Percentiles rank a stretch among this genome's conserved stretches.
Conservation (phyloP, 805 yeast genomes). For the Kazachstania viticola region DNA sequence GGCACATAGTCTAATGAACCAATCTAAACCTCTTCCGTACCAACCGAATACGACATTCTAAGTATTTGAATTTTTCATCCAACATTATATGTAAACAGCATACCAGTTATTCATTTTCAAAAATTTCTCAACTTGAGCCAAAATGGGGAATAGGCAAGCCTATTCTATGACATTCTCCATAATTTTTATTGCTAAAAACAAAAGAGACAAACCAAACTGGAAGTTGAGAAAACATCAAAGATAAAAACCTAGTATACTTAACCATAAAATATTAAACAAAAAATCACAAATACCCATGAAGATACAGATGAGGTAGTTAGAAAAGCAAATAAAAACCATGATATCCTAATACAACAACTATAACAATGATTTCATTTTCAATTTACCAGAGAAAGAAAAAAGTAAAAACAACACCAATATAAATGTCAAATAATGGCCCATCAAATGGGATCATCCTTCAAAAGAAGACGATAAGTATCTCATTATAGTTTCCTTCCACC, state of each 20-base stretch:
- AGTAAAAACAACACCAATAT: background rate
- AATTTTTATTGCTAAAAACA: background rate
- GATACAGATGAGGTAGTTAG: background rate
- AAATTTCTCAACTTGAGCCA: background rate
- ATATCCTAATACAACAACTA: background rate
- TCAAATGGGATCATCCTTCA: background rate
- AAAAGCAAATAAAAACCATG: background rate
- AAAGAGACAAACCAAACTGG: background rate
- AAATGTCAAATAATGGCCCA: background rate
- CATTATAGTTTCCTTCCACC: slow-evolving; percentile 5
- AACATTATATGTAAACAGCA: background rate
- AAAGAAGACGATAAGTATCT: slow-evolving; percentile 3
- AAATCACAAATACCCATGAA: background rate
- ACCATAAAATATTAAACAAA: background rate
- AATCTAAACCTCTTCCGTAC: background rate
- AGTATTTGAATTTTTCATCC: background rate
- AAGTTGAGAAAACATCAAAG: background rate
- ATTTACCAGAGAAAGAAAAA: background rate
- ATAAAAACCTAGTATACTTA: background rate
- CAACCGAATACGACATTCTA: background rate
- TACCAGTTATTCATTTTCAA: background rate
- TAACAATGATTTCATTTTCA: background rate
- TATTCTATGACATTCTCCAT: slow-evolving; percentile 17
- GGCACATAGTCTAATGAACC: background rate
- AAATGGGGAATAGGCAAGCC: slow-evolving; percentile 25